Conservation (phyloP, 805 yeast genomes). For the Saturnispora sanitii region DNA sequence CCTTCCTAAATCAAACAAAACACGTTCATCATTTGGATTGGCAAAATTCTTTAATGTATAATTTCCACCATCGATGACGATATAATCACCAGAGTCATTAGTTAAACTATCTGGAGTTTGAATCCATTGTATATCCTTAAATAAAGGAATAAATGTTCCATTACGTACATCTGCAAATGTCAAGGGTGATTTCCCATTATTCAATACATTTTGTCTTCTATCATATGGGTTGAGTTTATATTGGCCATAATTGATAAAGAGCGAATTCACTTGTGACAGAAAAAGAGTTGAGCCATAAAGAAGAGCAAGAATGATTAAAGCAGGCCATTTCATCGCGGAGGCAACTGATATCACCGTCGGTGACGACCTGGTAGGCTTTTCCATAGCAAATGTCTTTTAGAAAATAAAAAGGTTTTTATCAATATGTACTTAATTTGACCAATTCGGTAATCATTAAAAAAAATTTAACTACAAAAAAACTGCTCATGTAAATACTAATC, state of each 20-base stretch:
- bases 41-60: conserved; percentile 47
- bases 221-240: neutral
- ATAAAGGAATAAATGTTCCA: conserved; percentile 44
- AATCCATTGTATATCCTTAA: conserved; percentile 63
- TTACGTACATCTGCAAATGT: conserved; percentile 40
- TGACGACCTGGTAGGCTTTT: neutral
- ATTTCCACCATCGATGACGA: conserved; percentile 36
- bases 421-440: too few species aligned
- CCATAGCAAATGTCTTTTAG: neutral
- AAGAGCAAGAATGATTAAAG: conserved; percentile 7
- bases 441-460: neutral
- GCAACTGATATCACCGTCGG: neutral
- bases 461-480: neutral
- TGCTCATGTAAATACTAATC: too few species aligned
- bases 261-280: conserved; percentile 7
- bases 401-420: neutral
- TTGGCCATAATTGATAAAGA: conserved; percentile 4
- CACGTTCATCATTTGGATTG: conserved; percentile 34
- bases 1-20: conserved; percentile 40
- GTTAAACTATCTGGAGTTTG: conserved; percentile 35
- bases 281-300: conserved; percentile 21
- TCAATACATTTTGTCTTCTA: neutral
- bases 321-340: conserved; percentile 6
- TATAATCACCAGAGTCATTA: conserved; percentile 59
- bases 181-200: conserved; percentile 20